Percentiles rank a stretch among this genome's conserved stretches.
phyloP scores from a whole-genome alignment of 179 eudicot species.

The Drosera spatulata region DNA sequence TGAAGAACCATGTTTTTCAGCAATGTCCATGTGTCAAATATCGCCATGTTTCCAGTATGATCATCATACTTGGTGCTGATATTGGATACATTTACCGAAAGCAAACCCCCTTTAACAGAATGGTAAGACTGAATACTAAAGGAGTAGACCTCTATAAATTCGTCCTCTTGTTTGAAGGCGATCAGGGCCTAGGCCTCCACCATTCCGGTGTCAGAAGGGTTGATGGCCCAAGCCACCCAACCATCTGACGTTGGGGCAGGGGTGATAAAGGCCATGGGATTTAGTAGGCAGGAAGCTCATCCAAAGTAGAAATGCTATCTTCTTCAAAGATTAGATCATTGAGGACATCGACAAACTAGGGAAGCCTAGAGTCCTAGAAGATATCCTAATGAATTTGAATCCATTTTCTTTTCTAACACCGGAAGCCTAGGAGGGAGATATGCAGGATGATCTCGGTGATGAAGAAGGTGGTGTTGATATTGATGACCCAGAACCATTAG shows the following conservation, averaged over 20 bases:
- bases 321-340: too few relatives aligned
- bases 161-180: too few relatives aligned
- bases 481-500: too few relatives aligned
- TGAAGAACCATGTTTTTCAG: constrained; percentile 14
- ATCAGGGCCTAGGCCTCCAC: constrained; percentile 18
- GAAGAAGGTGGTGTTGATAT: too few relatives aligned
- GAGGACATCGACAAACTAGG: too few relatives aligned
- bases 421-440: too few relatives aligned
- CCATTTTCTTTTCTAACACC: too few relatives aligned
- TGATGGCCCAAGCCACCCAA: constrained; percentile 30
- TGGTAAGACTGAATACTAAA: constrained; percentile 9
- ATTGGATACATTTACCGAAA: constrained; percentile 26
- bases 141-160: constrained; percentile 14
- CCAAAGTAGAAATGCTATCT: too few relatives aligned
- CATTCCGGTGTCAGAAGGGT: constrained; percentile 24
- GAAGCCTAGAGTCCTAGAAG: too few relatives aligned
- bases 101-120: constrained; percentile 16
- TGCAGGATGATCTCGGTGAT: too few relatives aligned
- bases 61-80: constrained; percentile 23
- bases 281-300: too few relatives aligned
- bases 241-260: constrained; percentile 14
- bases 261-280: constrained; percentile 20
- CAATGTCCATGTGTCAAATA: constrained; percentile 30
- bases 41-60: constrained; percentile 14
- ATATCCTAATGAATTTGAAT: too few relatives aligned